Percentiles rank a stretch among this genome's conserved stretches.
phyloP scores from a whole-genome alignment of 208 protist species.

The Trypanosoma platydactyli region DNA sequence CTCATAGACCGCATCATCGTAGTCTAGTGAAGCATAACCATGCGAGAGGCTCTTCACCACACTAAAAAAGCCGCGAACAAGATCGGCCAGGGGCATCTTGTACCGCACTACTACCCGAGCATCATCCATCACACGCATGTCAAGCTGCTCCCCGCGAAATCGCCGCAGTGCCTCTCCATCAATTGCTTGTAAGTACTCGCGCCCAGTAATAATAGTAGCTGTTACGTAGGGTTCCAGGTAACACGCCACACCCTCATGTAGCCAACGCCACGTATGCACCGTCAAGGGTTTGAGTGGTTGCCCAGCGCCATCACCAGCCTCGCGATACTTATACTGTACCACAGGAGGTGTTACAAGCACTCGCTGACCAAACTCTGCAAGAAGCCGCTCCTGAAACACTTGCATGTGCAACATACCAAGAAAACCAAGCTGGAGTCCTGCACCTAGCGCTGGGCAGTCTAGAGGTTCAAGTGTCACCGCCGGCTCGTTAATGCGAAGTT shows the following conservation, averaged over 20 bases:
- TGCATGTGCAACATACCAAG: constrained; percentile 98
- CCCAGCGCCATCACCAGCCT: constrained; percentile 34
- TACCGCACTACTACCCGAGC: constrained; percentile 75
- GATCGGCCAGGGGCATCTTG: constrained; percentile 92
- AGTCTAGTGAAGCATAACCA: constrained; percentile 96
- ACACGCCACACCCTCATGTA: constrained; percentile 73
- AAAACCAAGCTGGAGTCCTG: constrained; percentile 96
- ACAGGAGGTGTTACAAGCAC: constrained; percentile 95
- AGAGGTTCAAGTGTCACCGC: constrained; percentile 86
- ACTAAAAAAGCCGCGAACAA: constrained; percentile 96
- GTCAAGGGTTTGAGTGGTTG: constrained; percentile 46
- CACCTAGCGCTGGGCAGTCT: constrained; percentile 86
- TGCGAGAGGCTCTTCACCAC: constrained; percentile 89
- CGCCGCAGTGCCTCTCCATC: constrained; percentile 64
- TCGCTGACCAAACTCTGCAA: constrained; percentile 89
- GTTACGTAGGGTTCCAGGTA: constrained; percentile 92
- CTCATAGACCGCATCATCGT: constrained; percentile 92
- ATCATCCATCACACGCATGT: constrained; percentile 81
- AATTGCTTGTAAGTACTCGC: constrained; percentile 87
- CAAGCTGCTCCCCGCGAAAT: constrained; percentile 72
- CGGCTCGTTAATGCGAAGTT: constrained; percentile 95
- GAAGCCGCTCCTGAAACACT: constrained; percentile 95
- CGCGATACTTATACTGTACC: constrained; percentile 89
- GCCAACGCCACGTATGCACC: constrained; percentile 81
- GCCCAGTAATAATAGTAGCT: constrained; percentile 88